Evolutionary conservation across 768 basidiomycete genomes (phyloP).

Genomic region (Serendipita sp.): DNA sequence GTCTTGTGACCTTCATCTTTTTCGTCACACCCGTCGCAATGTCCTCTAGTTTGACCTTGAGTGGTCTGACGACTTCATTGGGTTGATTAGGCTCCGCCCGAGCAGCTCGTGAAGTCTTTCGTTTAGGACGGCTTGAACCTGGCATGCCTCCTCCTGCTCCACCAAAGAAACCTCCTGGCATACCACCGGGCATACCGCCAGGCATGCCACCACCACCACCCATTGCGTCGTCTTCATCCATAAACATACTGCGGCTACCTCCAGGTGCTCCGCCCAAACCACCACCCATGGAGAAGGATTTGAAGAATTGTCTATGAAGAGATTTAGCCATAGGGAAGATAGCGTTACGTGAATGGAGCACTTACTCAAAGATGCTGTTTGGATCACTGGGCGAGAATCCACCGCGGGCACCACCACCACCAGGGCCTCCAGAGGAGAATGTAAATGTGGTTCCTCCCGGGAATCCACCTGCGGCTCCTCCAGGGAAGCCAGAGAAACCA

Average conservation of each 20-base stretch:
- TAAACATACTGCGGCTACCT: slow-evolving; percentile 8
- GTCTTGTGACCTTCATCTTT: slow-evolving; percentile 72
- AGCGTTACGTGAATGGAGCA: slow-evolving; percentile 10
- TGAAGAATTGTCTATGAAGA: slow-evolving; percentile 41
- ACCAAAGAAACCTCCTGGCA: slow-evolving; percentile 19
- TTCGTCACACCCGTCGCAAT: slow-evolving; percentile 76
- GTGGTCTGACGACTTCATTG: slow-evolving; percentile 54
- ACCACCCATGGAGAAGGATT: slow-evolving; percentile 25
- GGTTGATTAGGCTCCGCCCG: background rate
- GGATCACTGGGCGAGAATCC: slow-evolving; percentile 73
- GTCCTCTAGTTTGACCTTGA: slow-evolving; percentile 74
- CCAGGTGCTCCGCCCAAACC: slow-evolving; percentile 24
- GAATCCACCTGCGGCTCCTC: slow-evolving; percentile 23
- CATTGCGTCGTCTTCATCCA: slow-evolving; percentile 25
- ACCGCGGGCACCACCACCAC: slow-evolving; percentile 23
- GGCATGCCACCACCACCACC: no score
- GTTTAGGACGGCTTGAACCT: slow-evolving; percentile 18
- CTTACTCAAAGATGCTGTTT: slow-evolving; percentile 77
- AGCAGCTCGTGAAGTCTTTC: slow-evolving; percentile 21
- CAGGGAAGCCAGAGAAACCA: slow-evolving; percentile 25
- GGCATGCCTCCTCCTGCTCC: slow-evolving; percentile 37
- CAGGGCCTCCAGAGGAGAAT: slow-evolving; percentile 37
- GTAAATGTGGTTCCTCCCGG: slow-evolving; percentile 38
- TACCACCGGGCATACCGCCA: slow-evolving; percentile 23
- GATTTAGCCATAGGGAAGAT: background rate